Base-by-base conservation (phyloP, 768 basidiomycete species). In the Lentinula aciculospora region DNA sequence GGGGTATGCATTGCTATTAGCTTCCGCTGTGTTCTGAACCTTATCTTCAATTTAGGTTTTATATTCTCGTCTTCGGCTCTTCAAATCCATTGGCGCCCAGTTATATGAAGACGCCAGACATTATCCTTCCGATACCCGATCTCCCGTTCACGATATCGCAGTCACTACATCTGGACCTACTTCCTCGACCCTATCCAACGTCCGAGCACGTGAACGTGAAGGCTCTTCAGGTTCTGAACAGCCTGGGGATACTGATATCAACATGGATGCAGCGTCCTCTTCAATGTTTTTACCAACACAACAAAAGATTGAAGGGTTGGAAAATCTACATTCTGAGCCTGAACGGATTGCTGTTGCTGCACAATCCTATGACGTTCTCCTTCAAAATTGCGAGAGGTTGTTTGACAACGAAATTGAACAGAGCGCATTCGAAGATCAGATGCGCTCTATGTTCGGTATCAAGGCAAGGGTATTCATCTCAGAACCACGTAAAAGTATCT, bases 371-470 rank as follows among this genome's bases (percentile, higher is more conserved):
- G 86, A 87, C 48, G 77, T 94, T 56, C 74, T 94, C 64, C 79
- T 99, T 15, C 89, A 88, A 58, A 85, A 89, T 3, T 92, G 91
- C 67, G 97, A 99, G 69, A 81, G 86, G 59, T 69, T 98, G 45
- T 97, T 98, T 62, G 95, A 95, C 66, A 90, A 89, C 62, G 92
- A 97, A 68, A 77, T 98, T 23, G 97, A 99, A 64, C 88, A 88
- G 62, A 74, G 77, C 42, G 80, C 77, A 3, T 98, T 95, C 67
- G 96, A 98, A 71, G 97, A 99, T 63, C 89, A 89, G 64, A 81
- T 96, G 76, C 79, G 96, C 42, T 80, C 79, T 56, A 86, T 94
- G 78, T 95, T 93, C 70, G 90, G 92, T n/a, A 79, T 85, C 44
- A 83, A 84, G 77, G 94, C 88, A 34, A 28, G 68, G 60, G n/a